Evolutionary conservation across 352 stramenopile species (phyloP).

Genomic region (Phytophthora kernoviae): DNA sequence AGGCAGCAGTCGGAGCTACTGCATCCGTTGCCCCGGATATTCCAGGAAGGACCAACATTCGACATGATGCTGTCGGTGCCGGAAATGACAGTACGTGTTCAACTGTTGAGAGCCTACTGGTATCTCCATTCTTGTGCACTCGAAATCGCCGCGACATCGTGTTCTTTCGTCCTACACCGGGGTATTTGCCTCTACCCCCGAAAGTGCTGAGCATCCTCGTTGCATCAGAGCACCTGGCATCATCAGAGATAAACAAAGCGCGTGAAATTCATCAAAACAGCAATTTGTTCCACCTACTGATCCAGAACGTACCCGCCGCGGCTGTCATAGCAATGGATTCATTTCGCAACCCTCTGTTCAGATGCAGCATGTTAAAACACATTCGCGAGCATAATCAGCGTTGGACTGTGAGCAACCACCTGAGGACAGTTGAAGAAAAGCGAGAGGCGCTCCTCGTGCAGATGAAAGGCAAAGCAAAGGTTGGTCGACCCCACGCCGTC

Average conservation of each 20-base stretch:
- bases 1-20: constrained; percentile 14
- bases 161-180: constrained; percentile 71
- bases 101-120: constrained; percentile 51
- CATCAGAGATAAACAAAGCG: constrained; percentile 50
- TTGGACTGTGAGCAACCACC: constrained; percentile 59
- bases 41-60: constrained; percentile 13
- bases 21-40: constrained; percentile 27
- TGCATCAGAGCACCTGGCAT: constrained; percentile 60
- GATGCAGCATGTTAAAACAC: constrained; percentile 55
- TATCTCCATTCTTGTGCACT: constrained; percentile 56
- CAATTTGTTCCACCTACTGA: constrained; percentile 80
- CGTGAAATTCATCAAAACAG: constrained; percentile 60
- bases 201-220: constrained; percentile 69
- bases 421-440: constrained; percentile 50
- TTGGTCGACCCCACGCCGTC: constrained; percentile 27
- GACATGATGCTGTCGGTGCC: constrained; percentile 20
- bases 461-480: constrained; percentile 57
- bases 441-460: constrained; percentile 48
- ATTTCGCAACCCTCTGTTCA: constrained; percentile 73
- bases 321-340: constrained; percentile 74
- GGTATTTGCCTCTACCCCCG: constrained; percentile 60
- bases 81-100: constrained; percentile 32
- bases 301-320: constrained; percentile 63
- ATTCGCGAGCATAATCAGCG: constrained; percentile 69
- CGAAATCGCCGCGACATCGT: constrained; percentile 68